Conservation (phyloP, 2,329 filamentous ascomycete genomes). For the Diaporthe batatas region DNA sequence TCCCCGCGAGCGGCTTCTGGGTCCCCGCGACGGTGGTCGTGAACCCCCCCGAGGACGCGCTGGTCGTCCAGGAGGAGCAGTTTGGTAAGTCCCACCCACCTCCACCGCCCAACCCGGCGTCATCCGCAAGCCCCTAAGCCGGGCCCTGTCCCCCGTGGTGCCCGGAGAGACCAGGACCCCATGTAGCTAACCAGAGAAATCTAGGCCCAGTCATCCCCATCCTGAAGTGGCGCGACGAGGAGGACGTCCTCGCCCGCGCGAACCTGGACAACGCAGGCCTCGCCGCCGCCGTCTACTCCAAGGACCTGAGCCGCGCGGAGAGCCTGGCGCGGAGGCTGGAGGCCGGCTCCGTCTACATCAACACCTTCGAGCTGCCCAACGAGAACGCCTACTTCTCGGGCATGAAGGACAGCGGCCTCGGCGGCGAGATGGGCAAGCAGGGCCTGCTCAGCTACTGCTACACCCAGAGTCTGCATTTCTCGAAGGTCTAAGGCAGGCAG, state of each 20-base stretch:
- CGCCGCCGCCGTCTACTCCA: slow-evolving; percentile 70
- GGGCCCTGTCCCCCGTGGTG: no score
- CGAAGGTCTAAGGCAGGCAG: slow-evolving; percentile 44
- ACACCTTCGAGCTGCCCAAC: slow-evolving; percentile 54
- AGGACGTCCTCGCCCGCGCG: slow-evolving; percentile 68
- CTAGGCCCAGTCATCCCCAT: slow-evolving; percentile 74
- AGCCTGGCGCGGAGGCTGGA: slow-evolving; percentile 67
- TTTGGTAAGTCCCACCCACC: slow-evolving; percentile 59
- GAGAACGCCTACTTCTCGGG: slow-evolving; percentile 50
- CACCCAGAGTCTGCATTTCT: slow-evolving; percentile 51
- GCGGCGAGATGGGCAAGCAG: slow-evolving; percentile 53
- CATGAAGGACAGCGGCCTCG: slow-evolving; percentile 52
- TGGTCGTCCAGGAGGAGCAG: slow-evolving; percentile 70
- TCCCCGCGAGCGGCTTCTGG: slow-evolving; percentile 64
- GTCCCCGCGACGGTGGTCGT: slow-evolving; percentile 70
- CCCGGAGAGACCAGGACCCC: no score
- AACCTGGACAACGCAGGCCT: slow-evolving; percentile 67
- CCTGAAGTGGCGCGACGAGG: slow-evolving; percentile 71
- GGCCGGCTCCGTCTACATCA: slow-evolving; percentile 72
- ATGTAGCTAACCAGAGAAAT: background rate
- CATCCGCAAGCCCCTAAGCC: no score
- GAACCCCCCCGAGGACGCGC: slow-evolving; percentile 67
- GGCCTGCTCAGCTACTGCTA: slow-evolving; percentile 51
- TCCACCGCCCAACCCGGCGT: no score
- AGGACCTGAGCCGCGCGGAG: slow-evolving; percentile 63